Base-by-base conservation (phyloP, 345 rosid genomes). In the Psidium friedrichsthalianum region DNA sequence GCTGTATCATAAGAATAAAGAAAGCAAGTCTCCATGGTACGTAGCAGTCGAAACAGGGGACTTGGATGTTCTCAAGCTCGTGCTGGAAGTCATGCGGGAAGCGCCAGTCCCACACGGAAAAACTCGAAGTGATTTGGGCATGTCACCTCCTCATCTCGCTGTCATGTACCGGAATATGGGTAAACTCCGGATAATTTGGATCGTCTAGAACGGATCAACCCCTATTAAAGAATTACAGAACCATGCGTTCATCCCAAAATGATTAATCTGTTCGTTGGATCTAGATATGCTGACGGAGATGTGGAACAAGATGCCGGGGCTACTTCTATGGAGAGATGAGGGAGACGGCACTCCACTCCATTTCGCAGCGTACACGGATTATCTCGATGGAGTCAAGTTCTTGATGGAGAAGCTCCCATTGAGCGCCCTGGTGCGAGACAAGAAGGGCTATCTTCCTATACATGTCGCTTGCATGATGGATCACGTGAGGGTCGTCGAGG, bases 301-400 rank as follows among this genome's bases (percentile, higher is more conserved):
- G 32, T n/a, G 36, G 69, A 2, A n/a, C 1, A 58, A 58, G 18
- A n/a, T 2, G 69, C 69, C 36, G 2, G 4, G 7, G 18, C 69
- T 58, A n/a, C 1, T 58, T n/a, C 8, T 0, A n/a, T 1, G 0
- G 8, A 12, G 36, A n/a, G 69, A 58, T 13, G 8, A 1, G 27
- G 29, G 15, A 57, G 0, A 5, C 0, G 15, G 69, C 69, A n/a
- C 32, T 5, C 69, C 69, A 12, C 69, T 58, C 32, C 69, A 58
- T n/a, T n/a, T 58, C 0, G 69, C 32, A 5, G 69, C 69, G 1
- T n/a, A 58, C 16, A n/a, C 16, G 1, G 6, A 58, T 58, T 58
- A 58, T n/a, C 69, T 58, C 3, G 32, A 58, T 2, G 69, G 69
- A n/a, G 69, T 58, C 3, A n/a, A 58, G 69, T n/a, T 58, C 69